Percentiles rank a stretch among this genome's conserved stretches.
Conservation (phyloP, 1,284 basidiomycete genomes). For the Sanghuangporus sanghuang region DNA sequence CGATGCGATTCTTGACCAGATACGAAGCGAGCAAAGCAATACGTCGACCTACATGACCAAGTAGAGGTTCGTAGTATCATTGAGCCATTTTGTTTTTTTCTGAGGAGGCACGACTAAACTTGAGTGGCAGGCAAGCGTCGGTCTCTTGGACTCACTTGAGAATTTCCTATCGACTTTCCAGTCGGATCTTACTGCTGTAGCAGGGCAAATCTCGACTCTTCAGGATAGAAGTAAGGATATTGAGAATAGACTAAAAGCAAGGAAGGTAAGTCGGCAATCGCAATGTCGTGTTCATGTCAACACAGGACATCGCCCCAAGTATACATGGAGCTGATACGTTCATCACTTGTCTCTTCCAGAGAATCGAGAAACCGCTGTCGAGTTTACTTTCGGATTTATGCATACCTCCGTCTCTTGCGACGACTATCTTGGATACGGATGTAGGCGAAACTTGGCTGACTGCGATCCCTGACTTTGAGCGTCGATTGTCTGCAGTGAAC, state of each 20-base stretch:
- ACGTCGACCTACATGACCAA: conserved; percentile 80
- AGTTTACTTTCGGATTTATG: conserved; percentile 77
- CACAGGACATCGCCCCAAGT: neutral
- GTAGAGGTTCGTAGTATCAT: conserved; percentile 44
- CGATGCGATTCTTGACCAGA: conserved; percentile 12
- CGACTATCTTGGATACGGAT: conserved; percentile 77
- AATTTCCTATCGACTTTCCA: conserved; percentile 94
- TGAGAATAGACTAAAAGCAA: conserved; percentile 77
- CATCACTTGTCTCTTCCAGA: conserved; percentile 40
- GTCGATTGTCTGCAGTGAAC: conserved; percentile 63
- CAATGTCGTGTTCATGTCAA: neutral
- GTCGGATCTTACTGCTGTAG: conserved; percentile 87
- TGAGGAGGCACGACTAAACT: conserved; percentile 1
- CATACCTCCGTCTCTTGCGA: conserved; percentile 77
- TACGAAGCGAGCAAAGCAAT: conserved; percentile 55
- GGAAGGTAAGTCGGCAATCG: conserved; percentile 54
- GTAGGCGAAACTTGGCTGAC: conserved; percentile 83
- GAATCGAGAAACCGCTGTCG: conserved; percentile 83
- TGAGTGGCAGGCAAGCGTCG: conserved; percentile 57
- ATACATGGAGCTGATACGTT: neutral
- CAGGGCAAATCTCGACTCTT: conserved; percentile 91
- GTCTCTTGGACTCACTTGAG: conserved; percentile 80
- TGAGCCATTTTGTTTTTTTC: neutral
- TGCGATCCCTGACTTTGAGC: conserved; percentile 77
- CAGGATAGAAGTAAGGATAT: conserved; percentile 89